Evolutionary conservation across 768 basidiomycete species (phyloP).

Genomic region (Ramaria sp.): DNA sequence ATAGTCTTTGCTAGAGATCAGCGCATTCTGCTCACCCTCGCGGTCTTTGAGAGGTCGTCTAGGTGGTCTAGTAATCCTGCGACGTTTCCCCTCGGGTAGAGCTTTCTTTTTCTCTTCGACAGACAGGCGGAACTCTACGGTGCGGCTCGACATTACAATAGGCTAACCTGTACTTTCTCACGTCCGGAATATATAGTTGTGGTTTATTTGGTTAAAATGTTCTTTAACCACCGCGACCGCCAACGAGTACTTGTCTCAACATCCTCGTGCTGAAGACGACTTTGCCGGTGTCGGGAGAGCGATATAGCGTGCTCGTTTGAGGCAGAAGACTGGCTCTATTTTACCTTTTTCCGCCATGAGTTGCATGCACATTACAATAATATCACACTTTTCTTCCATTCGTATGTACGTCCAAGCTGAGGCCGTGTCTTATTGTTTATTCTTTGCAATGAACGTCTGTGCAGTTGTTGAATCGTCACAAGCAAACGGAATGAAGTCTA

Average conservation of each 20-base stretch:
- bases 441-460: no score
- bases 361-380: slow-evolving; percentile 9
- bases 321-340: slow-evolving; percentile 4
- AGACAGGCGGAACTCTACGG: slow-evolving; percentile 46
- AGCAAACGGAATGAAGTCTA: no score
- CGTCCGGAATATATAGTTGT: not conserved
- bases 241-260: not conserved
- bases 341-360: slow-evolving; percentile 10
- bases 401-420: no score
- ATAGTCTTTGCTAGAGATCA: slow-evolving; percentile 49
- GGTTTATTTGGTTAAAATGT: not conserved
- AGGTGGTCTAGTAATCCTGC: slow-evolving; percentile 26
- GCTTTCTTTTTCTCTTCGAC: slow-evolving; percentile 36
- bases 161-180: not conserved
- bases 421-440: no score
- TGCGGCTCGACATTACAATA: slow-evolving; percentile 50
- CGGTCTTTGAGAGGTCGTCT: slow-evolving; percentile 16
- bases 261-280: not conserved
- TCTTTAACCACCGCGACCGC: slow-evolving; percentile 1
- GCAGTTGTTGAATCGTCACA: no score
- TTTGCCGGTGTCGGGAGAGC: slow-evolving; percentile 4
- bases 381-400: not conserved
- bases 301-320: slow-evolving; percentile 12
- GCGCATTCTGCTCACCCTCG: slow-evolving; percentile 24
- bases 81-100: slow-evolving; percentile 38